phyloP scores from a whole-genome alignment of 345 rosid genomes.

The Eucalyptus polybractea region DNA sequence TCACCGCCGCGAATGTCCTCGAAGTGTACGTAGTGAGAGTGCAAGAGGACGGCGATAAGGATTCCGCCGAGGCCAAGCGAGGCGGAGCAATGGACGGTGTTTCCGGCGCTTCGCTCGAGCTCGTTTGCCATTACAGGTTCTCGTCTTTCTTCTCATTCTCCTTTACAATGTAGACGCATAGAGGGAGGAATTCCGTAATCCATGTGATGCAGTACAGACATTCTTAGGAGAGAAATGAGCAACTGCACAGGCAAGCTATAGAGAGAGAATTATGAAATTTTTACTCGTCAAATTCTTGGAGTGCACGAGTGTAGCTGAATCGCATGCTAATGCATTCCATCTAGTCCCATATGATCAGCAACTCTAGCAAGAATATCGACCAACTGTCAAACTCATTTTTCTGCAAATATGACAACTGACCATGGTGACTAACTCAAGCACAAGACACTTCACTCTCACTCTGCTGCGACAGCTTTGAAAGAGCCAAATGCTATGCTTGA shows the following conservation, averaged over 20 bases:
- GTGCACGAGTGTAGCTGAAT: not conserved
- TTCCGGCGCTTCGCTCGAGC: conserved; percentile 76
- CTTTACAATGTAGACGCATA: not conserved
- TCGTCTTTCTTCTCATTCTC: not conserved
- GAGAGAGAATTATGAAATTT: not conserved
- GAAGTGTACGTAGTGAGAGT: conserved; percentile 80
- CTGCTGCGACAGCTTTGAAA: not conserved
- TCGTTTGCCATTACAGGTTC: conserved; percentile 83
- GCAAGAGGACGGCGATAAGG: conserved; percentile 50
- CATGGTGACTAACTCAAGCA: not conserved
- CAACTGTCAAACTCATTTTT: not conserved
- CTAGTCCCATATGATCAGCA: not conserved
- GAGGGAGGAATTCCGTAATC: not conserved
- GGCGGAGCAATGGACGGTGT: conserved; percentile 75
- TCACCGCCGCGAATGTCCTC: conserved; percentile 67
- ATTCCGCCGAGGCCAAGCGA: conserved; percentile 37
- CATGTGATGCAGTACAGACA: not conserved
- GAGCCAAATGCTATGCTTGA: not conserved
- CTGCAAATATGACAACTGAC: not conserved
- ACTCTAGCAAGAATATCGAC: not conserved
- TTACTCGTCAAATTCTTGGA: not conserved
- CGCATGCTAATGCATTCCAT: not conserved
- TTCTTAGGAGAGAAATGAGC: not conserved
- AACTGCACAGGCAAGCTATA: not conserved
- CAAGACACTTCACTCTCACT: not conserved